Percentiles rank a stretch among this genome's conserved stretches.
Evolutionary conservation across 768 basidiomycete species (phyloP).

Genomic region (Amylocystis lapponica): DNA sequence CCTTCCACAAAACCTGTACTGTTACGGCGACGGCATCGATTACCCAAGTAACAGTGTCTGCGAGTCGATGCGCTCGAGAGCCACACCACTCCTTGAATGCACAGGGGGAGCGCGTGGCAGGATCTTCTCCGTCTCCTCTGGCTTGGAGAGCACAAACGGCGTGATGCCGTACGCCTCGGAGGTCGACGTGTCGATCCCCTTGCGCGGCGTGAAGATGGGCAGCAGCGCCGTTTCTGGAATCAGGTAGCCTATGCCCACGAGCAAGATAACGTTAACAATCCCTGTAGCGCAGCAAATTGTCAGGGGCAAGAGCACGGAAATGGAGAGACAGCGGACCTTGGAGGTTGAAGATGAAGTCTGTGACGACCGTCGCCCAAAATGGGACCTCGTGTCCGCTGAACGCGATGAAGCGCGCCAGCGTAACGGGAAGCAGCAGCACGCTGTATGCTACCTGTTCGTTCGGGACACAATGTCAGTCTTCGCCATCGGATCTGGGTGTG

Average conservation of each 20-base stretch:
- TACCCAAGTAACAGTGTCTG: no score
- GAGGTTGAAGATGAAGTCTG: slow-evolving; percentile 30
- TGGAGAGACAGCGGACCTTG: slow-evolving; percentile 18
- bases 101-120: neutral
- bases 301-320: no score
- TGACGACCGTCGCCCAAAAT: slow-evolving; percentile 23
- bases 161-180: slow-evolving; percentile 24
- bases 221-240: slow-evolving; percentile 22
- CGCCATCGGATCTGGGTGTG: neutral
- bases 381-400: slow-evolving; percentile 26
- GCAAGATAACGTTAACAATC: slow-evolving; percentile 27
- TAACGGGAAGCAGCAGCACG: slow-evolving; percentile 28
- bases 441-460: slow-evolving; percentile 30
- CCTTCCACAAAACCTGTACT: no score
- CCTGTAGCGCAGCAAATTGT: no score
- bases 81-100: no score
- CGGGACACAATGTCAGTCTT: no score
- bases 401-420: slow-evolving; percentile 25
- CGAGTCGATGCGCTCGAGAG: no score
- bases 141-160: slow-evolving; percentile 22
- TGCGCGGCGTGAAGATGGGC: slow-evolving; percentile 22
- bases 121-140: slow-evolving; percentile 1
- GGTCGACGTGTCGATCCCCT: slow-evolving; percentile 17
- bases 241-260: slow-evolving; percentile 24
- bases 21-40: no score